phyloP scores from a whole-genome alignment of 2,329 filamentous ascomycete species.

The Lachnellula hyalina region DNA sequence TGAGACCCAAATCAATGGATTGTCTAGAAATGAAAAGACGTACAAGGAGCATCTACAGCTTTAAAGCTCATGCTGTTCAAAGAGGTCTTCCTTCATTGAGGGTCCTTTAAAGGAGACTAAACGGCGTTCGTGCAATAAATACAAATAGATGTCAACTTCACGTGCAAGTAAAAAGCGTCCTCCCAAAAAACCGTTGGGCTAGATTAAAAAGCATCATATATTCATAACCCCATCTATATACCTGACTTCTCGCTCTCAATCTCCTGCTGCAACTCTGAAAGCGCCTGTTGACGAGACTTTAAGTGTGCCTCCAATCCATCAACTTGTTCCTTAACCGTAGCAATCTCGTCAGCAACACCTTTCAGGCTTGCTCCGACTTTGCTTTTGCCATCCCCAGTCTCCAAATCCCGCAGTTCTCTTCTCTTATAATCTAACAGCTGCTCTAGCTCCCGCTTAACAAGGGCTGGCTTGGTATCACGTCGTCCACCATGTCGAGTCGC shows the following conservation, averaged over 20 bases:
- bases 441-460: slow-evolving; percentile 91
- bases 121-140: too few relatives aligned
- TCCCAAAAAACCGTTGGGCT: slow-evolving; percentile 1
- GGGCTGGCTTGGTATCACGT: slow-evolving; percentile 75
- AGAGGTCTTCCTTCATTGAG: too few relatives aligned
- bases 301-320: slow-evolving; percentile 84
- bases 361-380: slow-evolving; percentile 69
- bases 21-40: too few relatives aligned
- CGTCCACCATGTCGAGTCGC: slow-evolving; percentile 58
- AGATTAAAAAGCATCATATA: not conserved
- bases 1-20: too few relatives aligned
- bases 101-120: too few relatives aligned
- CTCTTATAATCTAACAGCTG: slow-evolving; percentile 94
- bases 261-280: slow-evolving; percentile 73
- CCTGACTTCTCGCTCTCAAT: slow-evolving; percentile 79
- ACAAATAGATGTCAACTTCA: not conserved
- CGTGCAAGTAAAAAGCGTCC: not conserved
- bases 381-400: slow-evolving; percentile 63
- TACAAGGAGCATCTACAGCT: too few relatives aligned
- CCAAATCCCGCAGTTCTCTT: slow-evolving; percentile 67
- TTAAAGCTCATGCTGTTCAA: too few relatives aligned
- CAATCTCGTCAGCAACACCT: slow-evolving; percentile 77
- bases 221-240: slow-evolving; percentile 32
- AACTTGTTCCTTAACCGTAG: slow-evolving; percentile 88
- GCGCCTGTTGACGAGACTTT: slow-evolving; percentile 64